Conservation (phyloP, 371 early-diverging fungal genomes). For the Synchytrium microbalum region DNA sequence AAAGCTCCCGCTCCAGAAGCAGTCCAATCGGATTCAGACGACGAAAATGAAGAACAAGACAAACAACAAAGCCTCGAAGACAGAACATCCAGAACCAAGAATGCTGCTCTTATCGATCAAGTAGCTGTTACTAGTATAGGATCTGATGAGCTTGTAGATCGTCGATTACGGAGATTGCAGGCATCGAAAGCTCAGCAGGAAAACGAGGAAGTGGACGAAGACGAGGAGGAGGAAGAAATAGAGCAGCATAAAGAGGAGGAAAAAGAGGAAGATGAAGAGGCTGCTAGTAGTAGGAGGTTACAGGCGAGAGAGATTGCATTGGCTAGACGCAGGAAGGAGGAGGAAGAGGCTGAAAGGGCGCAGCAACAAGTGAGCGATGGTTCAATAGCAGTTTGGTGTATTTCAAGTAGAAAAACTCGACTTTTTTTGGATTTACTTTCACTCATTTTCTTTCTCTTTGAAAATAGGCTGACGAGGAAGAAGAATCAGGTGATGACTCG, state of each 20-base stretch:
- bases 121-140: too few relatives aligned
- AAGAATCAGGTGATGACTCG: constrained; percentile 30
- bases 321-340: constrained; percentile 26
- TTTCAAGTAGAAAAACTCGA: background rate
- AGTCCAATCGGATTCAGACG: constrained; percentile 10
- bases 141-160: constrained; percentile 11
- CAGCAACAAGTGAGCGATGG: background rate
- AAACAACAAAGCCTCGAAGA: too few relatives aligned
- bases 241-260: constrained; percentile 23
- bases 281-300: constrained; percentile 14
- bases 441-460: background rate
- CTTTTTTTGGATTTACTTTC: background rate
- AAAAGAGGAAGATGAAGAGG: constrained; percentile 41
- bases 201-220: constrained; percentile 9
- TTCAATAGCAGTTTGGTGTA: background rate
- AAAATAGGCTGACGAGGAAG: constrained; percentile 13
- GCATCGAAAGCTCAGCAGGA: constrained; percentile 2
- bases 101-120: too few relatives aligned
- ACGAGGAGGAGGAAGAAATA: constrained; percentile 24
- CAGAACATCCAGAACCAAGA: too few relatives aligned
- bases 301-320: constrained; percentile 28
- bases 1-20: constrained; percentile 18
- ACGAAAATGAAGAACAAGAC: constrained; percentile 4
- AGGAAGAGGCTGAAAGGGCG: constrained; percentile 11
- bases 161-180: constrained; percentile 10